Percentiles rank a stretch among this genome's conserved stretches.
Evolutionary conservation across 352 stramenopile species (phyloP).

Genomic region (Globisporangium nunn): DNA sequence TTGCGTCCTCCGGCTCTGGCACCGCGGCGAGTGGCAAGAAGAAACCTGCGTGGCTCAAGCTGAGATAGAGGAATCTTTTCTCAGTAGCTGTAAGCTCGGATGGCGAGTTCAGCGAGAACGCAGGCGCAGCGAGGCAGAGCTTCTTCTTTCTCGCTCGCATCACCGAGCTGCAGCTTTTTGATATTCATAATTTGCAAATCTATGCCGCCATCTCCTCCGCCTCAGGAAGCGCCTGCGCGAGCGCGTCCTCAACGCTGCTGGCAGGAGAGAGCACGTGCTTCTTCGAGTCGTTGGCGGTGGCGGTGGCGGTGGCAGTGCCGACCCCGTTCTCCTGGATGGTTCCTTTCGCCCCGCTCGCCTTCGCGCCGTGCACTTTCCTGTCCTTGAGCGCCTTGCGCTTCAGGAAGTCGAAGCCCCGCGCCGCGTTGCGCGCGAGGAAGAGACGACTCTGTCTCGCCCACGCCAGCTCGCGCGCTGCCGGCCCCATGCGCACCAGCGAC

Average conservation of each 20-base stretch:
- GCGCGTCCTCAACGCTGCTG: background rate
- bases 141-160: background rate
- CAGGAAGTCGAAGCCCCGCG: constrained; percentile 66
- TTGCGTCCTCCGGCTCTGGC: constrained; percentile 8
- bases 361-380: constrained; percentile 9
- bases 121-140: background rate
- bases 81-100: background rate
- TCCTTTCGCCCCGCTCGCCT: constrained; percentile 1
- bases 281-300: background rate
- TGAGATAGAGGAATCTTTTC: constrained; percentile 13
- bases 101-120: background rate
- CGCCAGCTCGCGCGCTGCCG: constrained; percentile 43
- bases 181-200: constrained; percentile 1
- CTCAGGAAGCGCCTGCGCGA: background rate
- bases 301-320: too few relatives aligned
- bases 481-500: constrained; percentile 51
- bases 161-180: background rate
- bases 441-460: constrained; percentile 45
- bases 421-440: constrained; percentile 58
- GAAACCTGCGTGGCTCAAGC: constrained; percentile 73
- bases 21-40: constrained; percentile 45
- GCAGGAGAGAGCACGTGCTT: constrained; percentile 5
- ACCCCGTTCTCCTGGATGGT: constrained; percentile 10
- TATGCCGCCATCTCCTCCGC: background rate
- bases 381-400: constrained; percentile 55